Evolutionary conservation across 2,329 filamentous ascomycete species (phyloP), one percentile per base, ranked within the genome.

Genomic region (Juglanconis juglandina): DNA sequence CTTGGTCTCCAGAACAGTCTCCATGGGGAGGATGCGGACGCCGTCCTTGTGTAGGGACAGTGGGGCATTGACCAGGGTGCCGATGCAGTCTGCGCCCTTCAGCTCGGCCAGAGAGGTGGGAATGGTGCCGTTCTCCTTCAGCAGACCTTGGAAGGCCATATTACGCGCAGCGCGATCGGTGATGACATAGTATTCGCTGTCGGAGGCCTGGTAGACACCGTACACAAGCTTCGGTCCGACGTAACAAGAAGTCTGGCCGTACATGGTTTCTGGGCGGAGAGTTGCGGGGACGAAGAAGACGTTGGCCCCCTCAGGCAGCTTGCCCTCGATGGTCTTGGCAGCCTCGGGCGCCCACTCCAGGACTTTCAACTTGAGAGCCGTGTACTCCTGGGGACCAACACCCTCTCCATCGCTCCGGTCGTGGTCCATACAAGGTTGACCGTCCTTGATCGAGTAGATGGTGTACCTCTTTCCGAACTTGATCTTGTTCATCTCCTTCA

Each of bases 251-350:
- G 88, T 96, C 76, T 98, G 95, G 46, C 96, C 96, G 72, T 98
- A 99, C 94, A 99, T 98, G 41, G 95, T 99, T 81, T 99, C 95
- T 2, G 95, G 92, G 64, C 95, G 85, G 63, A 99, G 83, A 58
- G 95, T 98, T 14, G 95, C 95, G 11, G 95, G 90, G 11, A 98
- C 86, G 69, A 98, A 89, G 79, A 89, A 98, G 59, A 97, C 88
- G 63, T 89, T 89, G 50, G 91, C 88, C 65, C 84, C 87, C 41
- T 87, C 82, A 5, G 94, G 90, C 4, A 98, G 78, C 78, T 94
- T 95, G 65, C 85, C 88, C 72, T 88, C 83, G 61, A 98, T 77
- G 56, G 85, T 78, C 66, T 89, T 84, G 65, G 86, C 85, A 32
- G 92, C 90, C 64, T 87, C 83, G 35, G 89, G 86, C 1, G 92